Evolutionary conservation across 2,329 filamentous ascomycete genomes (phyloP).

Genomic region (Hypomyces rosellus): DNA sequence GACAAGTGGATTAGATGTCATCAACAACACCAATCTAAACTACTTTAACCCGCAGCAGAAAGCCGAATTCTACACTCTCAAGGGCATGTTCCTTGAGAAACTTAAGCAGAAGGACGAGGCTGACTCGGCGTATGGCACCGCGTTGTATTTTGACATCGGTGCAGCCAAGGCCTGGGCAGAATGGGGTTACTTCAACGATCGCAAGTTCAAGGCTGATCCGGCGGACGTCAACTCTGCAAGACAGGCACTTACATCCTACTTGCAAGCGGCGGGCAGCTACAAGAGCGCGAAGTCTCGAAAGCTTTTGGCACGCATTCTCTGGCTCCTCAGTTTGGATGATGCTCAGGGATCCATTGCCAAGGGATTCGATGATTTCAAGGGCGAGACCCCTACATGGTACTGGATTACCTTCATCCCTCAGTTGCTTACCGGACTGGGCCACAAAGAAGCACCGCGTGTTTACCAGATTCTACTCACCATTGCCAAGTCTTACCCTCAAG

Average conservation of each 20-base stretch:
- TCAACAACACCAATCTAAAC: constrained; percentile 98
- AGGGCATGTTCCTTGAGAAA: constrained; percentile 98
- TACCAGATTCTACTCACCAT: constrained; percentile 86
- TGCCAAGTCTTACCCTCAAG: constrained; percentile 91
- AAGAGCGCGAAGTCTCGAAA: constrained; percentile 97
- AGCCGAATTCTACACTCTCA: constrained; percentile 97
- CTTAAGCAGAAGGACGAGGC: constrained; percentile 85
- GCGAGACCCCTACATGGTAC: constrained; percentile 96
- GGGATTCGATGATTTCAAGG: constrained; percentile 94
- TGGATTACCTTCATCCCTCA: constrained; percentile 99
- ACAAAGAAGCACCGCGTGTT: constrained; percentile 84
- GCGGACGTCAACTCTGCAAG: constrained; percentile 75
- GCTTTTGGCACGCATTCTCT: constrained; percentile 84
- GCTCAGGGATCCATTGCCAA: constrained; percentile 73
- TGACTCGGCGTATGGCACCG: constrained; percentile 89
- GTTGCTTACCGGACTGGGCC: constrained; percentile 80
- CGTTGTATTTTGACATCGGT: constrained; percentile 90
- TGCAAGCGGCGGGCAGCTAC: constrained; percentile 92
- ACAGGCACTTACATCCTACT: constrained; percentile 90
- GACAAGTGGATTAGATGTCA: constrained; percentile 89
- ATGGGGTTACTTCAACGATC: constrained; percentile 97
- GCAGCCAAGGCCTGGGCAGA: constrained; percentile 97
- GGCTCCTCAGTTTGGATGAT: constrained; percentile 92
- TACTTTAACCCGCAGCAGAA: constrained; percentile 97
- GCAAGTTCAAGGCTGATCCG: constrained; percentile 88